These are phyloP conservation scores for Agrostemma githago DNA, from an alignment of 148 eudicot genomes.

Conservation along the genomic window DNA sequence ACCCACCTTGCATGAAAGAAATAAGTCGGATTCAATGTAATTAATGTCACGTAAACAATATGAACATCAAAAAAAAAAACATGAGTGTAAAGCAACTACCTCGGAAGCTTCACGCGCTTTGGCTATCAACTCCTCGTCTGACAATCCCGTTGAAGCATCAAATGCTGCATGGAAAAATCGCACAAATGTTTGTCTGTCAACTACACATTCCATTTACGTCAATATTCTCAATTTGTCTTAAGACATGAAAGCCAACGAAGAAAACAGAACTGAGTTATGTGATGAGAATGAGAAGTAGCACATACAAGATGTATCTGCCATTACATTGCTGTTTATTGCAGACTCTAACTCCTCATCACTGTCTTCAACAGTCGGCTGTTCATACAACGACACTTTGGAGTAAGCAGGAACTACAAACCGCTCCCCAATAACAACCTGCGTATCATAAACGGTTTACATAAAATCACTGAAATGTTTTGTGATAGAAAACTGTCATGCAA, in stretches of 20 bases:
- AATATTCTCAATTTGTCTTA: neutral
- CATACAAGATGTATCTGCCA: slow-evolving; percentile 50
- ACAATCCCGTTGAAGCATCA: slow-evolving; percentile 29
- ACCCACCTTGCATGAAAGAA: slow-evolving; percentile 56
- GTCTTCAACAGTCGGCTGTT: slow-evolving; percentile 77
- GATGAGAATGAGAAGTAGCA: slow-evolving; percentile 9
- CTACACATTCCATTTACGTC: neutral
- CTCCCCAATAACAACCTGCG: slow-evolving; percentile 73
- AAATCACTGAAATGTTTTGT: neutral
- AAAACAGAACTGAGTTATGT: neutral
- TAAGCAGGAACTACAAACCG: slow-evolving; percentile 84
- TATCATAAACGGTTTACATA: slow-evolving; percentile 11
- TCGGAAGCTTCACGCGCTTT: slow-evolving; percentile 57
- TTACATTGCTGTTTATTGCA: slow-evolving; percentile 69
- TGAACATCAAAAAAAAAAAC: neutral
- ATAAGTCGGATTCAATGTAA: neutral
- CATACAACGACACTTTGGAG: slow-evolving; percentile 80
- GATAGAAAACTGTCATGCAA: neutral
- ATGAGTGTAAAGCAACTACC: slow-evolving; percentile 34
- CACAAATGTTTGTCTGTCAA: neutral
- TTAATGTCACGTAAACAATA: neutral
- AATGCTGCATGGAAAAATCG: slow-evolving; percentile 40
- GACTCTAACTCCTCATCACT: slow-evolving; percentile 99
- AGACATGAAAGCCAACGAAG: neutral
- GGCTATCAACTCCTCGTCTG: slow-evolving; percentile 40